These are phyloP conservation scores for Monoraphidium neglectum DNA, from an alignment of 139 green algal species.

Conservation along the genomic window DNA sequence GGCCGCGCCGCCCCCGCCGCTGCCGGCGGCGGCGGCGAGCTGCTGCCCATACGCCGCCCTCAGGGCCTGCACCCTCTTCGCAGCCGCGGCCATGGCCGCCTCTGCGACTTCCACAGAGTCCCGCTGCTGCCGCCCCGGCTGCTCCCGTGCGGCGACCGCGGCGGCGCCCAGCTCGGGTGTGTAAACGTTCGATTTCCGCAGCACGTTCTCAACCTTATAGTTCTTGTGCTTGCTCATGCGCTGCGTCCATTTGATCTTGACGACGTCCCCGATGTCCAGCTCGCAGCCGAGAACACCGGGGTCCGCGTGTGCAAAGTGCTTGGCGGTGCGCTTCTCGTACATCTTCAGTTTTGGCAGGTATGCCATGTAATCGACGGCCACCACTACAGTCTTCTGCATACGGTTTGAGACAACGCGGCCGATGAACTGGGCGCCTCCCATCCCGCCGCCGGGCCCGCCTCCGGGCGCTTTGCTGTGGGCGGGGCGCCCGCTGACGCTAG, in stretches of 20 bases:
- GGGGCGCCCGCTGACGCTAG: no score
- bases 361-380: conserved; percentile 55
- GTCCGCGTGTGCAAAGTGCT: conserved; percentile 57
- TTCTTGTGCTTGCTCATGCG: conserved; percentile 49
- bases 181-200: conserved; percentile 40
- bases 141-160: conserved; percentile 8
- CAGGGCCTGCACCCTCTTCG: conserved; percentile 12
- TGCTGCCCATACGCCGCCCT: conserved; percentile 28
- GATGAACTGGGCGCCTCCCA: conserved; percentile 23
- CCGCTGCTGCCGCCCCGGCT: background rate
- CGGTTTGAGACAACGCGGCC: conserved; percentile 59
- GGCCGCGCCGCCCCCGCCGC: no score
- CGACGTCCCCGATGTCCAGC: conserved; percentile 56
- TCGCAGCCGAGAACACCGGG: conserved; percentile 13
- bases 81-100: conserved; percentile 1
- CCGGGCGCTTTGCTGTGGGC: no score
- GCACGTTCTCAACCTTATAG: conserved; percentile 43
- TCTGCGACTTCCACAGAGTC: conserved; percentile 2
- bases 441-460: no score
- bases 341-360: conserved; percentile 62
- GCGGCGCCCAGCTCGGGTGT: background rate
- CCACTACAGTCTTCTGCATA: conserved; percentile 68
- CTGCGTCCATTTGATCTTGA: conserved; percentile 38
- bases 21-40: background rate
- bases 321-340: conserved; percentile 47